Evolutionary conservation across 192 early-diverging fungal species (phyloP).

Genomic region (Linnemannia elongata): DNA sequence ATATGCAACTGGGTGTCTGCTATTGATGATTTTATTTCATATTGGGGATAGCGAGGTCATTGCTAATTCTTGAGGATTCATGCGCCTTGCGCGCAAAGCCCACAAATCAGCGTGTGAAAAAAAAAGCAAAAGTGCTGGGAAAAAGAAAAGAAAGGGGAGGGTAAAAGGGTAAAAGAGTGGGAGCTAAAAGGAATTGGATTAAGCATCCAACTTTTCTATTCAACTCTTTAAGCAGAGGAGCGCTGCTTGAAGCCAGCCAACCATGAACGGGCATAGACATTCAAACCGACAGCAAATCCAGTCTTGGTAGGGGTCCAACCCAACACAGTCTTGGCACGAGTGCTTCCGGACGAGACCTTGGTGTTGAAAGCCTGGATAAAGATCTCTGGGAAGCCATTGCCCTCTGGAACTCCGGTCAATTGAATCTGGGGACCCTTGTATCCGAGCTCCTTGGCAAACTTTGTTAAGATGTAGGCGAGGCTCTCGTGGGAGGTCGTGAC

Average conservation of each 20-base stretch:
- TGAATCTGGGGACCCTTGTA: constrained; percentile 23
- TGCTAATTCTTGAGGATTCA: too few species aligned
- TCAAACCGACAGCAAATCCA: constrained; percentile 11
- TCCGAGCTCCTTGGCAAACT: constrained; percentile 34
- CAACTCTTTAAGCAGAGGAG: background rate
- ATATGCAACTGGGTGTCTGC: too few species aligned
- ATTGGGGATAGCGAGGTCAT: too few species aligned
- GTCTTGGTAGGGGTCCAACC: constrained; percentile 43
- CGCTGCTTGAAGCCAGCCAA: background rate
- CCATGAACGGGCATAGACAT: constrained; percentile 28
- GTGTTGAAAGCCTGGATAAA: constrained; percentile 37
- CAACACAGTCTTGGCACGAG: constrained; percentile 26
- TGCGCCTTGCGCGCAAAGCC: too few species aligned
- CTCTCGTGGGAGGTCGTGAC: constrained; percentile 44
- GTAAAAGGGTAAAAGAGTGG: background rate
- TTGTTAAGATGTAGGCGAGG: constrained; percentile 29
- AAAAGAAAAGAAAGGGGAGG: too few species aligned
- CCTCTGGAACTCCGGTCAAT: constrained; percentile 14
- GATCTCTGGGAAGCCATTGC: background rate
- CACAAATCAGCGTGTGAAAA: too few species aligned
- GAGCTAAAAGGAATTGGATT: background rate
- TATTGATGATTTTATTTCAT: too few species aligned
- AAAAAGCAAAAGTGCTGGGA: too few species aligned
- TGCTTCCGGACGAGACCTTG: constrained; percentile 3
- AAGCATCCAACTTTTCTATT: background rate